phyloP scores from a whole-genome alignment of 1,284 basidiomycete genomes.

The Puccinia coronata region DNA sequence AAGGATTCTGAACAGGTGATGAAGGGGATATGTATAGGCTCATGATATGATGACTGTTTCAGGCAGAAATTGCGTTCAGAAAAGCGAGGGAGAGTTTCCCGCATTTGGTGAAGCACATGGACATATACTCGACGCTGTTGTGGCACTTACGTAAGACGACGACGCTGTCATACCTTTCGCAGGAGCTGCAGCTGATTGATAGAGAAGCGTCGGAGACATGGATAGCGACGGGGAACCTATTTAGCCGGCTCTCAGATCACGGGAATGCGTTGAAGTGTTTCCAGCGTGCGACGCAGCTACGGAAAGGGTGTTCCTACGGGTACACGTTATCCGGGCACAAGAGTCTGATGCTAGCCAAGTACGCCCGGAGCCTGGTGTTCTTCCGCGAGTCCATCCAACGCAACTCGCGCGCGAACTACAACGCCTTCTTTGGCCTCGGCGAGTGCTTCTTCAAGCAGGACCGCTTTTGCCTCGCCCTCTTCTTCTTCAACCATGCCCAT shows the following conservation, averaged over 20 bases:
- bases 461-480: slow-evolving; percentile 84
- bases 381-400: slow-evolving; percentile 84
- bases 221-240: slow-evolving; percentile 91
- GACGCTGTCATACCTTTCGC: slow-evolving; percentile 81
- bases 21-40: too few species aligned
- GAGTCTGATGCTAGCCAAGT: slow-evolving; percentile 82
- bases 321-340: slow-evolving; percentile 93
- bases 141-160: slow-evolving; percentile 85
- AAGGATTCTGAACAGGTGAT: too few species aligned
- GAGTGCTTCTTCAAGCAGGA: slow-evolving; percentile 88
- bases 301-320: slow-evolving; percentile 65
- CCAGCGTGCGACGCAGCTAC: slow-evolving; percentile 68
- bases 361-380: slow-evolving; percentile 81
- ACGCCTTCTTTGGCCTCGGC: slow-evolving; percentile 97
- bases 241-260: slow-evolving; percentile 86
- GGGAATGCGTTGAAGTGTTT: slow-evolving; percentile 88
- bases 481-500: slow-evolving; percentile 84
- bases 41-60: neutral
- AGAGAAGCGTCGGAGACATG: slow-evolving; percentile 75
- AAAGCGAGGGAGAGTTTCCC: slow-evolving; percentile 76
- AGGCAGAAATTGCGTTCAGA: slow-evolving; percentile 82
- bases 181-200: slow-evolving; percentile 79
- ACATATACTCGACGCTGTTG: slow-evolving; percentile 85
- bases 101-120: slow-evolving; percentile 83
- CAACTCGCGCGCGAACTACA: slow-evolving; percentile 80